Percentiles rank a stretch among this genome's conserved stretches.
Conservation (phyloP, 2,329 filamentous ascomycete species). For the Penicillium sp. region DNA sequence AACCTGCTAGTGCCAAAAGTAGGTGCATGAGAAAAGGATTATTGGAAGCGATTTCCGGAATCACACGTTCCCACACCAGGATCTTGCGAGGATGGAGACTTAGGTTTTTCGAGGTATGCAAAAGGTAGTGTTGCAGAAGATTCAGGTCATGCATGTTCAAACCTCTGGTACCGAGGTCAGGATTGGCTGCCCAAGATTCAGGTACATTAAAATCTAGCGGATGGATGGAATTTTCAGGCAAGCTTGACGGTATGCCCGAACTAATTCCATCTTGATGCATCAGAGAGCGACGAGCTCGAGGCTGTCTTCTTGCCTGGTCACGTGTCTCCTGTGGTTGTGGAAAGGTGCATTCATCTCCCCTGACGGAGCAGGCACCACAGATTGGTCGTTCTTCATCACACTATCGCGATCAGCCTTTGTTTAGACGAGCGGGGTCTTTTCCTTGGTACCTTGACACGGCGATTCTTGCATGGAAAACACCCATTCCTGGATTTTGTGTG, state of each 20-base stretch:
- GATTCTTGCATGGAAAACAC: constrained; percentile 24
- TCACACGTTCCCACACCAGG: constrained; percentile 17
- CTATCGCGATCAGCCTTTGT: constrained; percentile 6
- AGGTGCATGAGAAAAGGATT: constrained; percentile 26
- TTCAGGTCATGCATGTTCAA: constrained; percentile 23
- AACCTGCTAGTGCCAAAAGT: constrained; percentile 24
- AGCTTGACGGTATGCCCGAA: not conserved
- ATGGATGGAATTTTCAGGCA: not conserved
- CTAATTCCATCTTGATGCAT: not conserved
- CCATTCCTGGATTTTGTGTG: constrained; percentile 28
- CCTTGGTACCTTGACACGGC: constrained; percentile 24
- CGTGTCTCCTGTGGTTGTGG: constrained; percentile 5
- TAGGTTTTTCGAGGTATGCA: constrained; percentile 17
- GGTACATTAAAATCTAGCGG: constrained; percentile 14
- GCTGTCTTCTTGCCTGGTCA: not conserved
- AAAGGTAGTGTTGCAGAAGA: constrained; percentile 18
- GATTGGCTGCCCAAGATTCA: not conserved
- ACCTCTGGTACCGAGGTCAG: not conserved
- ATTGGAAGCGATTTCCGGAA: constrained; percentile 21
- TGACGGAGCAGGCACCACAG: constrained; percentile 22
- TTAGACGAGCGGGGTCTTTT: not conserved
- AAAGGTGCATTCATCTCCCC: constrained; percentile 15
- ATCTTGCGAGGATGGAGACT: constrained; percentile 3
- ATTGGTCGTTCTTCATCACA: constrained; percentile 27
- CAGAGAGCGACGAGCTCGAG: not conserved